phyloP scores from a whole-genome alignment of 2,329 filamentous ascomycete species.

The Pseudogymnoascus sp. region DNA sequence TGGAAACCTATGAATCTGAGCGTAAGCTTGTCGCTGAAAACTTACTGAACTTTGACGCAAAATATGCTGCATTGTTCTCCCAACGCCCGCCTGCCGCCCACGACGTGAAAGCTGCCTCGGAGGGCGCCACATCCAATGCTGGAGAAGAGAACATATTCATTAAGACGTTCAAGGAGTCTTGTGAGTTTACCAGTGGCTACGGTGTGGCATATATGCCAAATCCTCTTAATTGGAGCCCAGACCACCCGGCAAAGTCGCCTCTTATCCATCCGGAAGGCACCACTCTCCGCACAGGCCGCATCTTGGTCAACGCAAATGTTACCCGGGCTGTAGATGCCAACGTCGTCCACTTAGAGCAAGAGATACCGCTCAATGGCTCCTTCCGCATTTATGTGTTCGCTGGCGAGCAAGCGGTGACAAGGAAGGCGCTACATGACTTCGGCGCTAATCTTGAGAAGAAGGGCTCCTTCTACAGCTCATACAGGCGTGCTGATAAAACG shows the following conservation, averaged over 20 bases:
- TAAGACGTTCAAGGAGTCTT: slow-evolving; percentile 81
- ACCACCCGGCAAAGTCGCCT: slow-evolving; percentile 62
- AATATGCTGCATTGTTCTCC: slow-evolving; percentile 86
- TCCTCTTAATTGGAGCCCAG: slow-evolving; percentile 70
- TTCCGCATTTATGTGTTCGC: slow-evolving; percentile 83
- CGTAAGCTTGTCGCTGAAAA: slow-evolving; percentile 78
- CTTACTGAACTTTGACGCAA: slow-evolving; percentile 77
- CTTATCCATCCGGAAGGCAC: slow-evolving; percentile 60
- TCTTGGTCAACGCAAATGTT: slow-evolving; percentile 71
- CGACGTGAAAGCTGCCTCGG: slow-evolving; percentile 62
- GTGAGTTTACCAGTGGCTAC: slow-evolving; percentile 88
- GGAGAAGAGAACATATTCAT: slow-evolving; percentile 70
- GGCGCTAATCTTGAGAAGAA: slow-evolving; percentile 55
- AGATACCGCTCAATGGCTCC: slow-evolving; percentile 79
- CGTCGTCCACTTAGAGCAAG: slow-evolving; percentile 82
- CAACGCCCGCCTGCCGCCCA: slow-evolving; percentile 63
- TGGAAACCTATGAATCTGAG: slow-evolving; percentile 81
- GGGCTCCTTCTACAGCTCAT: slow-evolving; percentile 64
- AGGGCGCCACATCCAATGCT: slow-evolving; percentile 20
- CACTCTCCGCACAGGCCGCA: slow-evolving; percentile 64
- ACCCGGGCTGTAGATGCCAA: slow-evolving; percentile 85
- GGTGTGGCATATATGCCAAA: slow-evolving; percentile 81
- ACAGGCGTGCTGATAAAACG: slow-evolving; percentile 53
- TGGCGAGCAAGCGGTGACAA: slow-evolving; percentile 55
- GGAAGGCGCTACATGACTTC: slow-evolving; percentile 61